Evolutionary conservation across 164 flowering plant genomes (phyloP).

Genomic region (Piper betle): DNA sequence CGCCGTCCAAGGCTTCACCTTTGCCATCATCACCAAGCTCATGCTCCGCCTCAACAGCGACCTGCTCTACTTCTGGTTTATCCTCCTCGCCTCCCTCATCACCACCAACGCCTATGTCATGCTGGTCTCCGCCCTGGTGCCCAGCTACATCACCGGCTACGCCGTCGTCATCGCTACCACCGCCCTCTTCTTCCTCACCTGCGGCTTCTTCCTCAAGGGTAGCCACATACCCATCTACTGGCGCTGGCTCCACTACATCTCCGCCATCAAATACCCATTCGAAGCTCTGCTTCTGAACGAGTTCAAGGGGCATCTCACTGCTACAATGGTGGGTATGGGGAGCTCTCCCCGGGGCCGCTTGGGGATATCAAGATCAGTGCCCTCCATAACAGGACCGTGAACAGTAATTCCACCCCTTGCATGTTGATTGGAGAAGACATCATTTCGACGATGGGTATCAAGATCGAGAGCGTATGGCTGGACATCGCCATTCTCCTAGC

Average conservation of each 20-base stretch:
- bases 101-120: conserved; percentile 69
- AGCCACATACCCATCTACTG: conserved; percentile 39
- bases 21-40: conserved; percentile 39
- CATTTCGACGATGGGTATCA: conserved; percentile 39
- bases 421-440: conserved; percentile 51
- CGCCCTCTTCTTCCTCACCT: conserved; percentile 64
- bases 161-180: conserved; percentile 75
- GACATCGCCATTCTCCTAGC: conserved; percentile 51
- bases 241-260: conserved; percentile 72
- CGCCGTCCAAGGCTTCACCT: conserved; percentile 60
- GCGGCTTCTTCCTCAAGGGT: conserved; percentile 69
- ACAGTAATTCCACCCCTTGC: conserved; percentile 10
- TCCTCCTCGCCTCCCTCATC: conserved; percentile 53
- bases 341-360: conserved; percentile 62
- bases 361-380: conserved; percentile 33
- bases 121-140: conserved; percentile 65
- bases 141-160: conserved; percentile 63
- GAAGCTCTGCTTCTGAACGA: conserved; percentile 58
- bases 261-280: conserved; percentile 73
- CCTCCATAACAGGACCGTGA: conserved; percentile 13
- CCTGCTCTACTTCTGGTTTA: conserved; percentile 41
- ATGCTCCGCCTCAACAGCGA: conserved; percentile 27
- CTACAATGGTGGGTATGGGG: conserved; percentile 25
- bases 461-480: conserved; percentile 33
- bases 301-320: conserved; percentile 27